Evolutionary conservation across 192 early-diverging fungal genomes (phyloP).

Genomic region (Radiomyces spectabilis): DNA sequence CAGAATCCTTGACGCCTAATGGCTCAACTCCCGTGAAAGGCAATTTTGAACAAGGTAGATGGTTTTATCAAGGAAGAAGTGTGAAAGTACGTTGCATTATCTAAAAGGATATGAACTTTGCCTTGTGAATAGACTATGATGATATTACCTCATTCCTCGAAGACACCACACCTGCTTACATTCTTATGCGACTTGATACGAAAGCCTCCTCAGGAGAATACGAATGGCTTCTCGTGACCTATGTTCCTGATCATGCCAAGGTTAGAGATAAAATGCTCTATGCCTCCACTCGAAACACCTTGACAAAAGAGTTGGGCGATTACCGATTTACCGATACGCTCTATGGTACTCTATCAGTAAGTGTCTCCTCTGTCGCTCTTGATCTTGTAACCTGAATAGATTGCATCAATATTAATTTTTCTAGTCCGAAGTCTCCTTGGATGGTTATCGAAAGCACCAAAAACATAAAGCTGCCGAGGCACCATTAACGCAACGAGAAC

Average conservation of each 20-base stretch:
- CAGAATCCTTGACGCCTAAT: slow-evolving; percentile 29
- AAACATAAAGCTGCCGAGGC: slow-evolving; percentile 56
- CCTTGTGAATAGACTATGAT: slow-evolving; percentile 54
- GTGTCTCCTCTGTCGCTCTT: no score
- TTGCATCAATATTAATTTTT: background rate
- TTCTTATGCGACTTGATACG: slow-evolving; percentile 56
- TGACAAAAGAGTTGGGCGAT: slow-evolving; percentile 76
- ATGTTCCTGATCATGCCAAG: slow-evolving; percentile 73
- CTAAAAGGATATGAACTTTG: no score
- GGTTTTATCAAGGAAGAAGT: background rate
- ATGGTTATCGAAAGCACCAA: slow-evolving; percentile 57
- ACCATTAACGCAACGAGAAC: slow-evolving; percentile 83
- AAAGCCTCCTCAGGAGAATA: slow-evolving; percentile 24
- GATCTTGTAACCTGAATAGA: background rate
- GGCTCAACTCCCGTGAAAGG: slow-evolving; percentile 17
- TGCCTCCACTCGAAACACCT: slow-evolving; percentile 74
- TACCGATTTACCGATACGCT: slow-evolving; percentile 74
- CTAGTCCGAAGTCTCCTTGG: slow-evolving; percentile 57
- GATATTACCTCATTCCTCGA: slow-evolving; percentile 39
- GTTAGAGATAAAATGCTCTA: slow-evolving; percentile 95
- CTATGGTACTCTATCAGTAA: slow-evolving; percentile 66
- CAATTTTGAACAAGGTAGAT: slow-evolving; percentile 34
- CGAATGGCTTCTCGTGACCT: slow-evolving; percentile 72
- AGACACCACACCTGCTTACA: slow-evolving; percentile 51
- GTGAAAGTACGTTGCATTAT: background rate